These are phyloP conservation scores for Platanthera zijinensis DNA, from an alignment of 106 monocot genomes.

Conservation along the genomic window DNA sequence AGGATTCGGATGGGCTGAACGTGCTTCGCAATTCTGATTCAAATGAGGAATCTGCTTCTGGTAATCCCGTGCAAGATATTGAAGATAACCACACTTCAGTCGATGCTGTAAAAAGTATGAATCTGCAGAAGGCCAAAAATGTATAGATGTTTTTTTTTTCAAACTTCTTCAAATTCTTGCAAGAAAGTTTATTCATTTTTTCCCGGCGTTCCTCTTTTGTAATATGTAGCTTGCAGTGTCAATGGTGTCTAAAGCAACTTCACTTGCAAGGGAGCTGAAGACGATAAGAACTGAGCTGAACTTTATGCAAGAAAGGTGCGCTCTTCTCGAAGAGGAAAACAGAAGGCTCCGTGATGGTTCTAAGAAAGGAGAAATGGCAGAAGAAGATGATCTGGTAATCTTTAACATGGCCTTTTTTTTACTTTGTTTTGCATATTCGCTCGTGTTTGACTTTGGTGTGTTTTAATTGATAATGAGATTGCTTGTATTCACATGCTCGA, in stretches of 20 bases:
- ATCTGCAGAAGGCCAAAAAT: slow-evolving; percentile 53
- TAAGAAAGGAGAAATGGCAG: slow-evolving; percentile 43
- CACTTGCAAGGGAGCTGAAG: slow-evolving; percentile 73
- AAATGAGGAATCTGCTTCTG: neutral
- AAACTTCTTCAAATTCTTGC: neutral
- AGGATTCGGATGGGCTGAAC: neutral
- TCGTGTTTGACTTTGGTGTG: neutral
- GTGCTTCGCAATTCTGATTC: neutral
- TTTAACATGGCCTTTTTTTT: neutral
- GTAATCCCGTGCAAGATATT: neutral
- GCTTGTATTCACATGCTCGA: neutral
- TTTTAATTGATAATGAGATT: neutral
- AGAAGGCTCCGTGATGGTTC: slow-evolving; percentile 55
- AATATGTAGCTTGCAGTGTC: slow-evolving; percentile 63
- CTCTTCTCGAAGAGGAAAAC: slow-evolving; percentile 85
- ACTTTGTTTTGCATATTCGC: neutral
- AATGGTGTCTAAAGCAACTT: slow-evolving; percentile 68
- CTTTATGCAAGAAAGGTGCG: slow-evolving; percentile 68
- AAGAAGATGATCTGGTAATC: slow-evolving; percentile 87
- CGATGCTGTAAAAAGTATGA: slow-evolving; percentile 21
- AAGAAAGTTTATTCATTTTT: neutral
- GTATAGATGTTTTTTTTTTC: slow-evolving; percentile 13
- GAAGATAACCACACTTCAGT: slow-evolving; percentile 10
- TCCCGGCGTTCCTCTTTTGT: neutral
- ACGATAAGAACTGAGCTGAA: slow-evolving; percentile 52